A percentile compares a stretch with the other conserved stretches of the same genome.
phyloP scores from a whole-genome alignment of 1,284 basidiomycete species.

The Dichomitus squalens region DNA sequence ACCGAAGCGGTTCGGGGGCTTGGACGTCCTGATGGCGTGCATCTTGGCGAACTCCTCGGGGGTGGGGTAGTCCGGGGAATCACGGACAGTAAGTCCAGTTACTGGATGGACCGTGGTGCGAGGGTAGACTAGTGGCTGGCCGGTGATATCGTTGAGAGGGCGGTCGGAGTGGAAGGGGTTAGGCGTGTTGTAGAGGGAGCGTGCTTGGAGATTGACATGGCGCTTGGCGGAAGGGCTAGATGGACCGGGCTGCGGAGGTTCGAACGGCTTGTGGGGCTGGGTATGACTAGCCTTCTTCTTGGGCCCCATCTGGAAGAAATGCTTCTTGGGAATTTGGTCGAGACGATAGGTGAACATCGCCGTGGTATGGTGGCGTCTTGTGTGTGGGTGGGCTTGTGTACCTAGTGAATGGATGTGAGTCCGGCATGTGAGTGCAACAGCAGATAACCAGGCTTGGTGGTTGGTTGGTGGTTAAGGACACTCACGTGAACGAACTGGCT shows the following conservation, averaged over 20 bases:
- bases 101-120: not conserved
- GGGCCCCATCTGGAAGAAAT: not conserved
- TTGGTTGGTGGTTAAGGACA: not conserved
- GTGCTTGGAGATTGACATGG: not conserved
- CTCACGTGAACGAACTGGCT: too few relatives aligned
- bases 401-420: not conserved
- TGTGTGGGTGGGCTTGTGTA: too few relatives aligned
- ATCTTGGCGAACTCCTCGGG: constrained; percentile 1
- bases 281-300: not conserved
- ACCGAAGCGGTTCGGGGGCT: not conserved
- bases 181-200: not conserved
- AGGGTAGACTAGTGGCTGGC: not conserved
- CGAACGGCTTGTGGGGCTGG: not conserved
- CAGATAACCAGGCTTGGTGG: too few relatives aligned
- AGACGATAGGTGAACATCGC: not conserved
- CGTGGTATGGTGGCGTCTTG: not conserved
- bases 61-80: constrained; percentile 1
- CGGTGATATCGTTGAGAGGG: not conserved
- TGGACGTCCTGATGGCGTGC: constrained; percentile 1
- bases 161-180: not conserved
- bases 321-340: not conserved
- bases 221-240: not conserved
- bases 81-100: not conserved
- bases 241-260: not conserved
- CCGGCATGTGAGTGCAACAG: too few relatives aligned